Evolutionary conservation across 164 flowering plant genomes (phyloP), one percentile per base, ranked within the genome.

Genomic region (Umbellularia californica): DNA sequence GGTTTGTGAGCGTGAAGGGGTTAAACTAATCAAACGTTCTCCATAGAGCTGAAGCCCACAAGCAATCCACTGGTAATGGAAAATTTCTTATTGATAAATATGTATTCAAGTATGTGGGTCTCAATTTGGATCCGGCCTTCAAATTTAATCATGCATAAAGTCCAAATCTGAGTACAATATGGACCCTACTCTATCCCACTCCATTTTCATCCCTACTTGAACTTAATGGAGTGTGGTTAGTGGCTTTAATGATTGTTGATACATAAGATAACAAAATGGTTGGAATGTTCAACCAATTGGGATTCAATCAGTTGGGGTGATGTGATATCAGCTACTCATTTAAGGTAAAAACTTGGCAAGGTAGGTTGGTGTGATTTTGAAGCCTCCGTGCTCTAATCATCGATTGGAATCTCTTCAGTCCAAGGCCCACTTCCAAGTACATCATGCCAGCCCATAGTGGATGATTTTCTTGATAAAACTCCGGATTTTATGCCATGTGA

Each of bases 331-430:
- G 10, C 47, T 41, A 55, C 20, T 55, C 20, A 15, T 2, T 15
- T 55, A 15, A 55, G 19, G 60, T 3, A 1, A 55, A 55, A 55
- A 15, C 60, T 55, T 55, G 60, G 60, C 1, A 7, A 3, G 14
- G 67, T 67, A 67, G 69, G 69, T 67, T 30, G 69, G 33, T 30
- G 28, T 64, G 30, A 55, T 3, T 14, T 55, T 55, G 60, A 55
- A 14, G 17, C 5, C 17, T 15, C 13, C n/a, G 4, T 17, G 17
- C 60, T 70, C 17, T 60, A 70, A 75, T 71, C 58, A 65, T 66
- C 47, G 74, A n/a, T 27, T 65, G 70, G 78, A 76, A 76, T 76
- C 78, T 76, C 60, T 55, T 55, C 60, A 0, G 4, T 15, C 1
- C 27, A 33, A 55, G 17, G 22, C 30, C 20, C 22, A 52, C 30